phyloP scores from a whole-genome alignment of 257 asterid genomes.

The Forsythia suspensa region DNA sequence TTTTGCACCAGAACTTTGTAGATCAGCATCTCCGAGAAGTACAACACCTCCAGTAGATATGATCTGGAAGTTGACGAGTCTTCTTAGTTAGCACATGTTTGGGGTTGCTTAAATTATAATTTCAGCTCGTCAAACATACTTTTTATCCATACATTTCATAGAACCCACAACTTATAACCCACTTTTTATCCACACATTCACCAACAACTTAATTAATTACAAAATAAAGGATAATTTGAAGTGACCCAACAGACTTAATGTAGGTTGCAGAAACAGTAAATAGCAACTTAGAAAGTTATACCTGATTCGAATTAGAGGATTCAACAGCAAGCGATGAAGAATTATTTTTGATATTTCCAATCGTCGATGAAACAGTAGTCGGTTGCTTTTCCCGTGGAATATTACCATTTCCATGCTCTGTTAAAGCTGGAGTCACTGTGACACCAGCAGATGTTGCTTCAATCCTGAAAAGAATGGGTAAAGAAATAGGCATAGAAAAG shows the following conservation, averaged over 20 bases:
- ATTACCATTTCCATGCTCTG: slow-evolving; percentile 35
- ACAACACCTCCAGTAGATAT: slow-evolving; percentile 46
- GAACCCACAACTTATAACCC: too few relatives aligned
- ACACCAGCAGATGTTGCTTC: slow-evolving; percentile 87
- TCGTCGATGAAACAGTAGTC: slow-evolving; percentile 22
- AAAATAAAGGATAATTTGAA: not conserved
- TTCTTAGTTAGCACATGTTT: too few relatives aligned
- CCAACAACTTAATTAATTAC: too few relatives aligned
- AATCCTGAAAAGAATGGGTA: slow-evolving; percentile 48
- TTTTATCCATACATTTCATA: too few relatives aligned
- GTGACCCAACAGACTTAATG: not conserved
- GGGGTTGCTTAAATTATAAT: too few relatives aligned
- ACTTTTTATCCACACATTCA: too few relatives aligned
- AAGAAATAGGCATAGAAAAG: not conserved
- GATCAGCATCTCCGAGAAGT: slow-evolving; percentile 59
- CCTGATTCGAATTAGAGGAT: slow-evolving; percentile 35
- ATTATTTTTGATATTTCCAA: slow-evolving; percentile 26
- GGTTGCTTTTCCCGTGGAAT: slow-evolving; percentile 24
- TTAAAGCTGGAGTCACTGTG: slow-evolving; percentile 51
- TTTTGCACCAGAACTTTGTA: slow-evolving; percentile 76
- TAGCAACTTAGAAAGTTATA: slow-evolving; percentile 14
- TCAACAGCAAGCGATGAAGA: slow-evolving; percentile 28
- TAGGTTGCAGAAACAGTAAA: not conserved
- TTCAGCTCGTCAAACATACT: too few relatives aligned
- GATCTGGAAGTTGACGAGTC: slow-evolving; percentile 38